Base-by-base conservation (phyloP, 768 basidiomycete genomes). In the Leccinum variicolor region DNA sequence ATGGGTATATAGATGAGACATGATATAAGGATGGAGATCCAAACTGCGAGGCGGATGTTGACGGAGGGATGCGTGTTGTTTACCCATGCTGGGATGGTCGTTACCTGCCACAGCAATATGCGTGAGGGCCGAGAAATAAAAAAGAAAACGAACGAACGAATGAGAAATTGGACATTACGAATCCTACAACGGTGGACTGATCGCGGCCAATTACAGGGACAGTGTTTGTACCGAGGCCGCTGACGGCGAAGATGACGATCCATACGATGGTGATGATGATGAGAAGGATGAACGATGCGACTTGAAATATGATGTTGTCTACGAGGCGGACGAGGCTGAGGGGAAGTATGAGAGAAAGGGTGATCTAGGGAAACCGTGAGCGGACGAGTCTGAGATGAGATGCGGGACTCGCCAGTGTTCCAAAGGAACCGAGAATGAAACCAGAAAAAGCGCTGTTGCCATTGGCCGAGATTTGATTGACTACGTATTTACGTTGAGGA, bases 41-140 rank as follows among this genome's bases (percentile, higher is more conserved):
- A 68, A 21, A 67, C 64, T 1, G 64, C 61, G 25, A 47, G 57
- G 43, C 61, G 64, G 36, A 68, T 60, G 33, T 67, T 58, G 58
- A 67, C 64, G 3, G 62, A 59, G 1, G 66, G 54, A 34, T 66
- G 66, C 13, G 53, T 63, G 26, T 67, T 67, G 3, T 67, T 67
- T 9, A 67, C 66, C 66, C 66, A 67, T 17, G 66, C 62, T 3
- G 66, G 66, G 36, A 68, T 52, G 36, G 66, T 67, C 19, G 54
- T 66, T 17, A 67, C 64, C 66, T 67, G 14, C 45, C 3, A 7
- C 23, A 34, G 43, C 17, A 25, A 50, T 11, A 5, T 4, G 8
- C 6, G 25, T 58, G 21, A 41, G 26, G 39, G 19, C 1, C 0
- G 31, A 21, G 33, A 17, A 3, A 14, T 8, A 13, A 4, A 0